Evolutionary conservation across 163 green algal species (phyloP), one percentile per base, ranked within the genome.

Genomic region (Chlamydomonas reinhardtii): DNA sequence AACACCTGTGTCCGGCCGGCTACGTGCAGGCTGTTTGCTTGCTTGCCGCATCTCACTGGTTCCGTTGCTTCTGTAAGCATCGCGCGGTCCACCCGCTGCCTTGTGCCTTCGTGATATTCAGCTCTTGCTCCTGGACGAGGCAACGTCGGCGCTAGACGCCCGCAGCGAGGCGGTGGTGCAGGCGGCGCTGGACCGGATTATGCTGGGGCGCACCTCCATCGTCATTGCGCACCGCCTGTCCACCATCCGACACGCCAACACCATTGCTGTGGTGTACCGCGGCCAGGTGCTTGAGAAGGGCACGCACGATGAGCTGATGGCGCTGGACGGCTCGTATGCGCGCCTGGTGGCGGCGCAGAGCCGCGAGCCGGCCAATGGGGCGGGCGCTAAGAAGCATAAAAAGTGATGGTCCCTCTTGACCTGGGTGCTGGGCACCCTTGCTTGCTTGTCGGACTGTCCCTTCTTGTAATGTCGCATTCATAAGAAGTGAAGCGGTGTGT

Each of bases 171-270:
- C 86, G 31, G 72, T 92, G n/a, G 94, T 96, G 82, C 92, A 94
- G 90, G 84, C 88, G 61, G 94, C 95, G 2, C 90, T 98, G 56
- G 95, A 98, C 88, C 87, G 80, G 34, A 90, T 93, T 73, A 93
- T 92, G 89, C 64, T 86, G 56, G 93, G 92, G 24, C 91, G 93
- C 74, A 96, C 93, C 2, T 91, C 68, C 48, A 66, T 98, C 0
- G 96, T 98, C 71, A 94, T 99, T 27, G 95, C 96, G 12, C 96
- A 99, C 90, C 90, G 96, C n/a, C 91, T 99, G 61, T 95, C 88
- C 64, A 99, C 96, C 22, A 95, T 98, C 72, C 91, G 92, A 56
- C 79, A 95, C 74, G 95, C 93, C 14, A 88, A 98, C 91, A 90
- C 84, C 66, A 97, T 98, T 65, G 86, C 91, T 14, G 90, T 56